Conservation (phyloP, 495 filamentous ascomycete genomes). For the Penicillium bovifimosum region DNA sequence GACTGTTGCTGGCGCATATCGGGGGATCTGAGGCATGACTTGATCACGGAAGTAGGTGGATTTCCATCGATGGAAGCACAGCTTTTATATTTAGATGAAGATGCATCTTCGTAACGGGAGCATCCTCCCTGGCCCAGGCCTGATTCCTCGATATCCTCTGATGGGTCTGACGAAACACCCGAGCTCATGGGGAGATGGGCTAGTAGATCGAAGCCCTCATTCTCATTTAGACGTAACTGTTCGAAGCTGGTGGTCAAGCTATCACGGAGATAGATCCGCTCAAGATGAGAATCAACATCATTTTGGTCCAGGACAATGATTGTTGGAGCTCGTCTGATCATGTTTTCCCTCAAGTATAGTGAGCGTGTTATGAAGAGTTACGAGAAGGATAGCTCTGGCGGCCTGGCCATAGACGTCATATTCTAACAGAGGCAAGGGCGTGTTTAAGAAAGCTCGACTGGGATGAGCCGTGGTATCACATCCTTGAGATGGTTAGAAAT, state of each 20-base stretch:
- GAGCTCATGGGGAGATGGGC: background rate
- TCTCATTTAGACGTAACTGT: constrained; percentile 16
- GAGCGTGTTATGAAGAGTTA: background rate
- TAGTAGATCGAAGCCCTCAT: constrained; percentile 7
- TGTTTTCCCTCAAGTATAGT: too few relatives aligned
- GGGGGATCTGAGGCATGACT: constrained; percentile 1
- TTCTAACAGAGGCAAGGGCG: background rate
- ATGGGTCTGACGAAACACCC: background rate
- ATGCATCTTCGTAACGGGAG: background rate
- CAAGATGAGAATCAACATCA: constrained; percentile 41
- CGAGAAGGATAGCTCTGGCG: background rate
- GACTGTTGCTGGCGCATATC: background rate
- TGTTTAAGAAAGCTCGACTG: background rate
- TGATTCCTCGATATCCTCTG: background rate
- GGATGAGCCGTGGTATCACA: background rate
- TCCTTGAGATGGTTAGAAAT: background rate
- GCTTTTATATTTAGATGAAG: background rate
- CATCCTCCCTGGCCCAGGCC: background rate
- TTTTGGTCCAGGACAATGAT: constrained; percentile 47
- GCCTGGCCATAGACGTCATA: constrained; percentile 1
- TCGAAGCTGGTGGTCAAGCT: constrained; percentile 13
- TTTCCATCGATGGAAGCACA: background rate
- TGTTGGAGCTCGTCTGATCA: constrained; percentile 53
- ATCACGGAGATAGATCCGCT: constrained; percentile 16
- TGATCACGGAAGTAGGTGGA: background rate